A percentile compares a stretch with the other conserved stretches of the same genome.
These are phyloP conservation scores for Leishmania guyanensis DNA, from an alignment of 208 protist species.

Conservation along the genomic window DNA sequence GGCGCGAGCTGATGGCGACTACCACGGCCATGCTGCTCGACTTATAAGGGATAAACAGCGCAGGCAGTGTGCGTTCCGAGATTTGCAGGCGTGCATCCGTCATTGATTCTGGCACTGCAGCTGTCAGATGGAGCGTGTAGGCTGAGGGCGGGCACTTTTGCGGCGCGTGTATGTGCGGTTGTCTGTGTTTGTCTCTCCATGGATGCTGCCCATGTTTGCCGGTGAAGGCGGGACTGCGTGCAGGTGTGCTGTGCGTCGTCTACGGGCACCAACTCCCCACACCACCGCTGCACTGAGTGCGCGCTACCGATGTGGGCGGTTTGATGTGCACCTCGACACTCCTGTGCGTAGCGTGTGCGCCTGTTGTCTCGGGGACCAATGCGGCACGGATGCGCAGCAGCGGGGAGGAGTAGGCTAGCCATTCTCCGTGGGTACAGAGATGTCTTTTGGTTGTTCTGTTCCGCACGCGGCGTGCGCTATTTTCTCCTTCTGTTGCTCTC, in stretches of 20 bases:
- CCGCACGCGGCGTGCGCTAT: neutral
- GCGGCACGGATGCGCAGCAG: neutral
- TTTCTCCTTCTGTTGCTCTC: neutral
- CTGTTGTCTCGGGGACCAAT: neutral
- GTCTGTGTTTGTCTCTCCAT: neutral
- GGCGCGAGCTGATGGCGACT: constrained; percentile 17
- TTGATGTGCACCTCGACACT: neutral
- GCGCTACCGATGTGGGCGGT: neutral
- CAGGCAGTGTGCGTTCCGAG: neutral
- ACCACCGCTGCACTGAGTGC: neutral
- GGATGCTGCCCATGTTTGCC: neutral
- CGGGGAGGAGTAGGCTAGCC: neutral
- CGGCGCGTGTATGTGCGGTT: neutral
- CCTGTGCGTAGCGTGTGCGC: neutral
- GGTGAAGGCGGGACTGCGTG: neutral
- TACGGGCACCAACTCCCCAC: neutral
- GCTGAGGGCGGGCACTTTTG: neutral
- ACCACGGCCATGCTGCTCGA: neutral
- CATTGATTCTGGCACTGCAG: neutral
- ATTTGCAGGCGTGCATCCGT: neutral
- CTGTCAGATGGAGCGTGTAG: too few relatives aligned
- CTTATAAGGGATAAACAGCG: neutral
- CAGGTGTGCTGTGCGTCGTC: neutral
- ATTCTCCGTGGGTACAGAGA: neutral
- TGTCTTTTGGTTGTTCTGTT: neutral